Evolutionary conservation across 2,329 filamentous ascomycete species (phyloP).

Genomic region (Cladosporium oxysporum): DNA sequence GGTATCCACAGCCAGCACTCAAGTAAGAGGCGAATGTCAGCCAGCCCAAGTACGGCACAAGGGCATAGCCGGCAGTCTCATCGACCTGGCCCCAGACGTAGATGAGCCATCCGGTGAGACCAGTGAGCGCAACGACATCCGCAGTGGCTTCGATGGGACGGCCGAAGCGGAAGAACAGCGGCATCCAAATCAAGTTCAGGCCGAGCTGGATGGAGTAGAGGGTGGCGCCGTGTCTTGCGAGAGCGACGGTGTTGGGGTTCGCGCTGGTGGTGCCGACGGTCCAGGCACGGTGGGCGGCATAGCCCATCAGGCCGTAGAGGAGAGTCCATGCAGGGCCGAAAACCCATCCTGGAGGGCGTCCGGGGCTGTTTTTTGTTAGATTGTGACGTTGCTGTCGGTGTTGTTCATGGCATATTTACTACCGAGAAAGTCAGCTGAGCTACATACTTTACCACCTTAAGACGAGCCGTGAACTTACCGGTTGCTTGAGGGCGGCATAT

Average conservation of each 20-base stretch:
- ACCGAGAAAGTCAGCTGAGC: not conserved
- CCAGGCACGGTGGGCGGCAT: conserved; percentile 79
- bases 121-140: conserved; percentile 73
- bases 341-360: conserved; percentile 55
- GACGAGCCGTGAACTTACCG: conserved; percentile 56
- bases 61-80: conserved; percentile 67
- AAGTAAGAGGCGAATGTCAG: conserved; percentile 85
- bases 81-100: conserved; percentile 78
- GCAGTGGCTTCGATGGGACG: conserved; percentile 72
- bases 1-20: conserved; percentile 52
- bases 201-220: conserved; percentile 85
- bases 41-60: conserved; percentile 85
- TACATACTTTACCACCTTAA: too few species aligned
- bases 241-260: conserved; percentile 55
- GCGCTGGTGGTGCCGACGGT: conserved; percentile 62
- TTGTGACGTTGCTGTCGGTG: not conserved
- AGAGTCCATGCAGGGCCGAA: conserved; percentile 62
- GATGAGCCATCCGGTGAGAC: conserved; percentile 71
- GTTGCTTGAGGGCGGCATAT: conserved; percentile 17
- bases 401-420: not conserved
- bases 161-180: conserved; percentile 81
- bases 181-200: conserved; percentile 87
- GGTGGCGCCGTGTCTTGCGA: conserved; percentile 69
- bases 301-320: conserved; percentile 76
- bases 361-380: conserved; percentile 36